These are phyloP conservation scores for Kodamaea fukazawae DNA, from an alignment of 805 yeast genomes.

Conservation along the genomic window DNA sequence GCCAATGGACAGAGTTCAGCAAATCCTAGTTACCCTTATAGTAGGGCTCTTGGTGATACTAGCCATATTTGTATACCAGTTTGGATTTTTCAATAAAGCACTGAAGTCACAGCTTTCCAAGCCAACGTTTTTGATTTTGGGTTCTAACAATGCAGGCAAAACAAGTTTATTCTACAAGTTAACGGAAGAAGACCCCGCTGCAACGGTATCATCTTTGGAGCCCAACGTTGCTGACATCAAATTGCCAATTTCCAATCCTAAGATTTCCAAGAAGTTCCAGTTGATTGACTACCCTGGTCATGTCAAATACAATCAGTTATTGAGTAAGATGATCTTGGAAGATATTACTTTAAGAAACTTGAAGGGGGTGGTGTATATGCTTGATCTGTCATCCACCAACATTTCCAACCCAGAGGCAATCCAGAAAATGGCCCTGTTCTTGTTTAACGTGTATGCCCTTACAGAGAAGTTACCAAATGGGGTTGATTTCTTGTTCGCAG, in stretches of 20 bases:
- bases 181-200: constrained; percentile 9
- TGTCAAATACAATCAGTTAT: constrained; percentile 61
- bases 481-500: constrained; percentile 70
- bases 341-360: constrained; percentile 39
- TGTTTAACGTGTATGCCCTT: constrained; percentile 55
- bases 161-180: constrained; percentile 50
- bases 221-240: constrained; percentile 27
- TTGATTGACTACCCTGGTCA: constrained; percentile 90
- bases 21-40: constrained; percentile 22
- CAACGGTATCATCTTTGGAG: constrained; percentile 40
- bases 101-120: constrained; percentile 20
- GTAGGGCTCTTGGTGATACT: constrained; percentile 27
- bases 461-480: constrained; percentile 70
- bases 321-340: constrained; percentile 47
- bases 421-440: constrained; percentile 50
- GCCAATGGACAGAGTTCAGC: constrained; percentile 30
- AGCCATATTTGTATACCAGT: constrained; percentile 23
- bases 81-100: constrained; percentile 7
- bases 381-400: constrained; percentile 69
- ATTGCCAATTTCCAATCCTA: constrained; percentile 35
- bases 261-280: constrained; percentile 40
- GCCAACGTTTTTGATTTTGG: constrained; percentile 63
- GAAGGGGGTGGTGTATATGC: constrained; percentile 68
- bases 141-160: constrained; percentile 66
- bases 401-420: constrained; percentile 36